Conservation (phyloP, 2,329 filamentous ascomycete species). For the Zasmidium angulare region DNA sequence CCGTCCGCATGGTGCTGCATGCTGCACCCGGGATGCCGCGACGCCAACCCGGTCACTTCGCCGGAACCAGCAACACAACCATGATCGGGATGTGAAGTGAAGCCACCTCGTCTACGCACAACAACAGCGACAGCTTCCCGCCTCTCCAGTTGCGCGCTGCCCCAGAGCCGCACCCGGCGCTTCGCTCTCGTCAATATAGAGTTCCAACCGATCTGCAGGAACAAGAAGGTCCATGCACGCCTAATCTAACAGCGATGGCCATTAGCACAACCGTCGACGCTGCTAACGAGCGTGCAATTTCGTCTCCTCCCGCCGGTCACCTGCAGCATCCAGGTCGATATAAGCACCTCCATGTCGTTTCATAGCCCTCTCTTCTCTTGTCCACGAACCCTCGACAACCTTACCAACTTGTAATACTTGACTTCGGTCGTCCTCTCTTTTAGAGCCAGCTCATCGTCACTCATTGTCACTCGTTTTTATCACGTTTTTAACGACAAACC, state of each 20-base stretch:
- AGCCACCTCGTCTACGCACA: background rate
- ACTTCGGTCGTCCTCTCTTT: constrained; percentile 27
- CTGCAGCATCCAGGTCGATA: constrained; percentile 15
- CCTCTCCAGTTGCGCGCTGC: background rate
- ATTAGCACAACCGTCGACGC: constrained; percentile 13
- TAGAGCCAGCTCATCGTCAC: constrained; percentile 15
- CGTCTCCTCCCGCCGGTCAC: constrained; percentile 16
- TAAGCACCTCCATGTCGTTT: constrained; percentile 19
- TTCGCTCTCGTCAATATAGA: background rate
- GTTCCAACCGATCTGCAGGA: constrained; percentile 1
- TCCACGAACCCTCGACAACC: constrained; percentile 11
- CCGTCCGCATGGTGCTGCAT: background rate
- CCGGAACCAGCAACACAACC: background rate
- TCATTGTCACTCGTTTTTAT: constrained; percentile 16
- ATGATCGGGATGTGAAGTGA: background rate
- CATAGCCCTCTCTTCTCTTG: constrained; percentile 7
- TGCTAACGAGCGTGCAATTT: constrained; percentile 20
- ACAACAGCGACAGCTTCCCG: background rate
- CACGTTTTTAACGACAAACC: constrained; percentile 6
- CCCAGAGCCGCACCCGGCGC: background rate
- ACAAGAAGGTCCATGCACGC: constrained; percentile 14
- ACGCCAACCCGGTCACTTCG: background rate
- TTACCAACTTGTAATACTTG: constrained; percentile 18
- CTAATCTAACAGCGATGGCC: constrained; percentile 20
- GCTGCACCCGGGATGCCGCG: background rate